Evolutionary conservation across 1,284 basidiomycete genomes (phyloP), one percentile per base, ranked within the genome.

Genomic region (Rhodotorula sp.): DNA sequence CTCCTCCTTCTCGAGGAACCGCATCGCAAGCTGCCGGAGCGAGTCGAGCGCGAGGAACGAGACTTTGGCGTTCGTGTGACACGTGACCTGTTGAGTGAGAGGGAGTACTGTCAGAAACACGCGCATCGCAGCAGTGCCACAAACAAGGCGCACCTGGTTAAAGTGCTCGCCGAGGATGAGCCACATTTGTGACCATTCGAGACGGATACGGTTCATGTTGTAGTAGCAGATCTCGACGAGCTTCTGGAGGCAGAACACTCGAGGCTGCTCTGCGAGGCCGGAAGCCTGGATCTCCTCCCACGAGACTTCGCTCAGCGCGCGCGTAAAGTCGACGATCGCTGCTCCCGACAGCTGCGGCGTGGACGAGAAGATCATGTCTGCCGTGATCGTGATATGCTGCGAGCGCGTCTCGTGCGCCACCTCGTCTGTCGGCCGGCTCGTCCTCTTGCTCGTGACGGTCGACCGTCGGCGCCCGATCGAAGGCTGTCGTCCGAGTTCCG

Each of bases 221-320:
- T 99, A 99, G 83, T 99, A 99, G 31, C 94, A 97, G 75, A 99
- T 99, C 81, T 99, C 97, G 60, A 99, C 97, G 59, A 99, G 85
- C 83, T 99, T 99, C 81, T 99, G 97, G 74, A 99, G 83, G 81
- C 95, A 97, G 85, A 99, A 99, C 70, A 98, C 85, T 60, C 97
- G 88, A 3, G 97, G 97, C 78, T 93, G 90, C 75, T 93, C 90
- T 43, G 81, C 81, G 55, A 94, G 83, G 31, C 95, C 94, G 0
- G 95, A 97, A 1, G 93, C 95, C 81, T 97, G 94, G 64, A 99
- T 99, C 83, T 99, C 97, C 80, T 99, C 94, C 97, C 95, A 98
- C 52, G 97, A 99, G 47, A 99, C 92, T 78, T 97, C 93, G 80
- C 93, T 94, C 5, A 99, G 85, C 2, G 97, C 93, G 80, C 90